Percentiles rank a stretch among this genome's conserved stretches.
Evolutionary conservation across 2,329 filamentous ascomycete species (phyloP).

Genomic region (Taxawa tesnikishii): DNA sequence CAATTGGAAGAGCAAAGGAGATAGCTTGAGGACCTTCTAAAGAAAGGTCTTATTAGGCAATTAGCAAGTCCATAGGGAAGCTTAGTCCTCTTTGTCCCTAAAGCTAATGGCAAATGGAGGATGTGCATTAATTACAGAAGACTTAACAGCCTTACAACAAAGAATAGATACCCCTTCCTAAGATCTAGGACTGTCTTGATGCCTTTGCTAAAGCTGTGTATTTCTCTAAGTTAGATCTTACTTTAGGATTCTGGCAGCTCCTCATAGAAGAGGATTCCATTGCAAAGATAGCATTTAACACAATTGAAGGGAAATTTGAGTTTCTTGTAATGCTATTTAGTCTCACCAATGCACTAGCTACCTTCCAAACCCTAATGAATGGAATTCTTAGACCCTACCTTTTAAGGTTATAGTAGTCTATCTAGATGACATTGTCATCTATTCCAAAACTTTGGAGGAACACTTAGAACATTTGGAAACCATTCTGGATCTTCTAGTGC

Average conservation of each 20-base stretch:
- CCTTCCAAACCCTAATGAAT: slow-evolving; percentile 5
- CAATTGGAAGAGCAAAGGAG: slow-evolving; percentile 1
- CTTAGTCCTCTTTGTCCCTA: slow-evolving; percentile 1
- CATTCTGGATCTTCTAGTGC: background rate
- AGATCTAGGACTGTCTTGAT: slow-evolving; percentile 20
- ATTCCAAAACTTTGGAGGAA: slow-evolving; percentile 1
- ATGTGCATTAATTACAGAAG: slow-evolving; percentile 24
- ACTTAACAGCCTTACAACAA: slow-evolving; percentile 23
- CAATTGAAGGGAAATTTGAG: background rate
- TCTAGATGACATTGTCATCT: slow-evolving; percentile 4
- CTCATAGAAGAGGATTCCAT: slow-evolving; percentile 20
- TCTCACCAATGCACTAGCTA: background rate
- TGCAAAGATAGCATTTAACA: slow-evolving; percentile 16
- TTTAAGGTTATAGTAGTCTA: slow-evolving; percentile 1
- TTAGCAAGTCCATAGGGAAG: background rate
- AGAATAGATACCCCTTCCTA: slow-evolving; percentile 20
- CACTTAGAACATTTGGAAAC: background rate
- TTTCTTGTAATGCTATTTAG: slow-evolving; percentile 3
- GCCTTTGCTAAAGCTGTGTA: slow-evolving; percentile 12
- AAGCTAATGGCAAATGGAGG: slow-evolving; percentile 8
- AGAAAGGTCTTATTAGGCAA: background rate
- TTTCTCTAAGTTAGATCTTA: slow-evolving; percentile 22
- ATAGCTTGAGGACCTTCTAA: slow-evolving; percentile 1
- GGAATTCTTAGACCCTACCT: slow-evolving; percentile 2
- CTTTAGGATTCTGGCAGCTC: slow-evolving; percentile 20